These are phyloP conservation scores for Mucor lusitanicus DNA, from an alignment of 371 early-diverging fungal genomes.

Conservation along the genomic window DNA sequence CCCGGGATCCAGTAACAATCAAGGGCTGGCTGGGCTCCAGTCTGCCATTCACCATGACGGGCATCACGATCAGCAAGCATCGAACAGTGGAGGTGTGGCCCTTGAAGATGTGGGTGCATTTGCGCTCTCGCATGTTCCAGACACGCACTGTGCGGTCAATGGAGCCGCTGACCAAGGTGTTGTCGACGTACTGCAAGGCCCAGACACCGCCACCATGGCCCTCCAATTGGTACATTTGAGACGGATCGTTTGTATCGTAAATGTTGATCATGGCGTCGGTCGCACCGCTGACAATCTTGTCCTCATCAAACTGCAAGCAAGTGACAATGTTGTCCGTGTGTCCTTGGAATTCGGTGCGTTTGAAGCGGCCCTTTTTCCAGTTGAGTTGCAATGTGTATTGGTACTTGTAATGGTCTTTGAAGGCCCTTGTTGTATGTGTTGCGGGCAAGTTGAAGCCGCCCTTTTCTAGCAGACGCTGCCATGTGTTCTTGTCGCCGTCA, in stretches of 20 bases:
- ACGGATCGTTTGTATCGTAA: constrained; percentile 71
- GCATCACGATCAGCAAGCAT: constrained; percentile 86
- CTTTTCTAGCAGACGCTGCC: constrained; percentile 51
- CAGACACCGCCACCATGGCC: constrained; percentile 99
- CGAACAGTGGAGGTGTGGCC: constrained; percentile 98
- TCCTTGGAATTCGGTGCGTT: constrained; percentile 77
- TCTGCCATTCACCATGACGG: constrained; percentile 53
- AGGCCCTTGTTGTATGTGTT: constrained; percentile 19
- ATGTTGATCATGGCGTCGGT: constrained; percentile 88
- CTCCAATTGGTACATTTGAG: constrained; percentile 60
- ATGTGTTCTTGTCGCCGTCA: constrained; percentile 71
- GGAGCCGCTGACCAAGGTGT: constrained; percentile 93
- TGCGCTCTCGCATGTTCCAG: constrained; percentile 93
- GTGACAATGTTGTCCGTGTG: constrained; percentile 88
- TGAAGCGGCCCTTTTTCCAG: constrained; percentile 78
- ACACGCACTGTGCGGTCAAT: constrained; percentile 96
- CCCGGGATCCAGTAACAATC: constrained; percentile 96
- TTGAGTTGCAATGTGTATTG: constrained; percentile 39
- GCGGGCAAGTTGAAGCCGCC: constrained; percentile 50
- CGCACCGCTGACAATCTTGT: constrained; percentile 90
- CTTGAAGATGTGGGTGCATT: constrained; percentile 84
- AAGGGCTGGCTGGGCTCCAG: constrained; percentile 70
- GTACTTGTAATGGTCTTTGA: constrained; percentile 47
- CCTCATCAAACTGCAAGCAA: constrained; percentile 91
- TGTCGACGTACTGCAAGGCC: constrained; percentile 90